These are phyloP conservation scores for Ophiostoma quercus DNA, from an alignment of 2,329 filamentous ascomycete genomes.

Conservation along the genomic window DNA sequence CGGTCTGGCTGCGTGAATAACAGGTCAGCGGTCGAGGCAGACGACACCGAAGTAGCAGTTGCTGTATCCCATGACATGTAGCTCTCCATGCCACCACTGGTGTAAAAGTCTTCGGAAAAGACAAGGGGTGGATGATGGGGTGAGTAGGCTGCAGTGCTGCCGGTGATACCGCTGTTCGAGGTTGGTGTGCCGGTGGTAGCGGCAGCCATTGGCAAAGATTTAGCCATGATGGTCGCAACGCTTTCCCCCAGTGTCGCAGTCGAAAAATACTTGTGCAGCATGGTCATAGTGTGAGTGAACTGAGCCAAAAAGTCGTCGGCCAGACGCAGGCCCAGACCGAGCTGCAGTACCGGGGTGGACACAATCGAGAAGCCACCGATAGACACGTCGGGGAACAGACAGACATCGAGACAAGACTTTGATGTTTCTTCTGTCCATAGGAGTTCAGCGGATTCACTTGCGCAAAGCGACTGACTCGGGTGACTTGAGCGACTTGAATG, in stretches of 20 bases:
- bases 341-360: constrained; percentile 39
- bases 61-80: constrained; percentile 17
- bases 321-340: constrained; percentile 41
- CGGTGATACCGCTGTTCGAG: not conserved
- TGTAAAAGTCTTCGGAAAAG: not conserved
- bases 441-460: not conserved
- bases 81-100: not conserved
- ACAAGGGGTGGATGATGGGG: constrained; percentile 19
- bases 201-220: not conserved
- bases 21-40: not conserved
- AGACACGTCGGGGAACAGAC: constrained; percentile 40
- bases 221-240: not conserved
- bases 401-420: constrained; percentile 33
- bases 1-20: not conserved
- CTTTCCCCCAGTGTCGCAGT: not conserved
- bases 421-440: constrained; percentile 25
- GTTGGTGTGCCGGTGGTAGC: not conserved
- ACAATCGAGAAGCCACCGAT: constrained; percentile 40
- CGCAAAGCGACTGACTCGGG: not conserved
- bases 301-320: constrained; percentile 39
- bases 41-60: constrained; percentile 2
- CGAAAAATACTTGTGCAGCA: constrained; percentile 15
- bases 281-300: constrained; percentile 26
- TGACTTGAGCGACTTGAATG: not conserved
- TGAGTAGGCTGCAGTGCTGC: not conserved